Evolutionary conservation across 768 basidiomycete genomes (phyloP).

Genomic region (Cystofilobasidium bisporidii): DNA sequence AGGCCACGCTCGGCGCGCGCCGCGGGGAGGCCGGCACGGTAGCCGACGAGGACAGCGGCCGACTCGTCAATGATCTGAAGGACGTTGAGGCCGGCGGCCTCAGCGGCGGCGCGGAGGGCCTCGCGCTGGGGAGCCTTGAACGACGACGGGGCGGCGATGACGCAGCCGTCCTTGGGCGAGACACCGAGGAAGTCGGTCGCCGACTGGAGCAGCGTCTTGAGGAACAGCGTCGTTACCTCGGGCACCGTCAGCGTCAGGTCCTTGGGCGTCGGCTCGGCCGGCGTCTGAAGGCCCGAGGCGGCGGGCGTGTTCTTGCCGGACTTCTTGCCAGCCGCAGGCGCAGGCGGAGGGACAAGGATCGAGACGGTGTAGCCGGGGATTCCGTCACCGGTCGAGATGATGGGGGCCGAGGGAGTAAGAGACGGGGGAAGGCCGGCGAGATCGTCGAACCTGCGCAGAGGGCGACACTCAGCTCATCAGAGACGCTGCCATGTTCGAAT

Average conservation of each 20-base stretch:
- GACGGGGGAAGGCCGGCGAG: constrained; percentile 45
- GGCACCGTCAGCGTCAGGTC: constrained; percentile 65
- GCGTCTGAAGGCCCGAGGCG: constrained; percentile 40
- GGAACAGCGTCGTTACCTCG: constrained; percentile 76
- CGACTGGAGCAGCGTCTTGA: constrained; percentile 70
- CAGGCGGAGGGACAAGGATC: constrained; percentile 66
- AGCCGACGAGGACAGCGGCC: constrained; percentile 56
- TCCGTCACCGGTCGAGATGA: constrained; percentile 54
- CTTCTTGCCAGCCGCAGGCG: constrained; percentile 45
- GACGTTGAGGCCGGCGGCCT: constrained; percentile 70
- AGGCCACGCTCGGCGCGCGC: constrained; percentile 38
- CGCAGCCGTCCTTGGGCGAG: constrained; percentile 63
- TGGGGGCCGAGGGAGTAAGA: constrained; percentile 47
- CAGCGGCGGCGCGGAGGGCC: constrained; percentile 63
- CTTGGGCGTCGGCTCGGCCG: constrained; percentile 51
- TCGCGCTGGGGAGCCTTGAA: constrained; percentile 60
- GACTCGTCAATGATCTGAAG: constrained; percentile 81
- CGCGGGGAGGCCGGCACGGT: constrained; percentile 39
- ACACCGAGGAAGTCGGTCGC: constrained; percentile 80
- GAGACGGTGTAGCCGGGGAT: constrained; percentile 79
- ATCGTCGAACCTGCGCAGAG: constrained; percentile 60
- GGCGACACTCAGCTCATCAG: not conserved
- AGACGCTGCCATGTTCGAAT: no score
- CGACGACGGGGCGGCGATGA: constrained; percentile 69
- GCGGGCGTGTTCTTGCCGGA: constrained; percentile 32